A percentile compares a stretch with the other conserved stretches of the same genome.
phyloP scores from a whole-genome alignment of 1,284 basidiomycete species.

The Sutorius eximius region DNA sequence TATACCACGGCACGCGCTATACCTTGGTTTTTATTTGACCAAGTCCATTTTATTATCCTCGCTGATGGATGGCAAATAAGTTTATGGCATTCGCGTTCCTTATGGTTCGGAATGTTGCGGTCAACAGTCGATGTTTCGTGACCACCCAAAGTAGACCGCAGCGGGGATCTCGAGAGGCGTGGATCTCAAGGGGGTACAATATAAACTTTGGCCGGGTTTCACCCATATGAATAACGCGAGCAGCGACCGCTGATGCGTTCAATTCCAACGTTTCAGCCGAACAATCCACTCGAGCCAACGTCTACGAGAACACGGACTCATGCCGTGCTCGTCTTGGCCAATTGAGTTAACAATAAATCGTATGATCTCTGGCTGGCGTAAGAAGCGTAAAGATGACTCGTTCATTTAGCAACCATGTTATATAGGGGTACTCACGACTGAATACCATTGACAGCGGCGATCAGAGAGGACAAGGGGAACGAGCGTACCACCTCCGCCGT shows the following conservation, averaged over 20 bases:
- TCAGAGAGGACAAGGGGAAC: conserved; percentile 55
- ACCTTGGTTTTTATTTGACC: conserved; percentile 4
- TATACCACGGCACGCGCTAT: conserved; percentile 20
- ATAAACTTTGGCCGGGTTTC: conserved; percentile 15
- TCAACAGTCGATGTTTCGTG: conserved; percentile 2
- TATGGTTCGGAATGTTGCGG: conserved; percentile 1
- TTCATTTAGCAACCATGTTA: background rate
- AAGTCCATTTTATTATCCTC: background rate
- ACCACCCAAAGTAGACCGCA: conserved; percentile 6
- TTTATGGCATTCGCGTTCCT: background rate
- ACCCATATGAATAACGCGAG: conserved; percentile 3
- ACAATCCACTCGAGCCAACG: background rate
- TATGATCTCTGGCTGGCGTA: conserved; percentile 6
- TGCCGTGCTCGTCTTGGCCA: conserved; percentile 12
- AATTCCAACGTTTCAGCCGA: conserved; percentile 5
- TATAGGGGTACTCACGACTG: conserved; percentile 4
- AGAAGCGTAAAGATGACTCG: background rate
- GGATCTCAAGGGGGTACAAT: conserved; percentile 17
- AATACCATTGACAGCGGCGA: conserved; percentile 13
- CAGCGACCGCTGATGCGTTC: background rate
- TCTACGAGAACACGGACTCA: background rate
- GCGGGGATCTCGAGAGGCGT: conserved; percentile 25
- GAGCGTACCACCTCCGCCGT: conserved; percentile 63
- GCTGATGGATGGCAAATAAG: conserved; percentile 5
- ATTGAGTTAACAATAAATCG: conserved; percentile 19